phyloP scores from a whole-genome alignment of 1,284 basidiomycete genomes.

The Malassezia equina region DNA sequence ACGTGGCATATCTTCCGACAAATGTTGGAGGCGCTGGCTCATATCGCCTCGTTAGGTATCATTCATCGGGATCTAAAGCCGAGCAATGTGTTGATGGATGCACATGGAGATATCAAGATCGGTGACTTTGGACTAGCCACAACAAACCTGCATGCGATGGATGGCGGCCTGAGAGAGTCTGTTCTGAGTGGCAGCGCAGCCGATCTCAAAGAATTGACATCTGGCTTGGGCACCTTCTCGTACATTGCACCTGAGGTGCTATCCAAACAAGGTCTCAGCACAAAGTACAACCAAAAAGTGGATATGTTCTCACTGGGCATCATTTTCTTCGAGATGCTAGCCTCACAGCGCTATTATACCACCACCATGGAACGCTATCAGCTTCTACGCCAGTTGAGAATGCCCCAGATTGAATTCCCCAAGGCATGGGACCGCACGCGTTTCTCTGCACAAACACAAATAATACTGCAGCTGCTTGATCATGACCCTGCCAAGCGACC shows the following conservation, averaged over 20 bases:
- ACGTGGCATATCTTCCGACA: constrained; percentile 82
- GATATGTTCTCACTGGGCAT: constrained; percentile 89
- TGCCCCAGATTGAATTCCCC: constrained; percentile 66
- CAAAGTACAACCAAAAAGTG: constrained; percentile 65
- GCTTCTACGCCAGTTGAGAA: constrained; percentile 68
- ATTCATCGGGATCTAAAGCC: constrained; percentile 66
- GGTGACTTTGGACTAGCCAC: constrained; percentile 79
- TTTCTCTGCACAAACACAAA: constrained; percentile 54
- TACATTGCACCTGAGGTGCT: constrained; percentile 72
- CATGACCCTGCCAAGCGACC: constrained; percentile 76
- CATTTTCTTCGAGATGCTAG: constrained; percentile 97
- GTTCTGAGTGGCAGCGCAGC: constrained; percentile 58
- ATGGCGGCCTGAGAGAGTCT: constrained; percentile 50
- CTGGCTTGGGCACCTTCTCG: constrained; percentile 72
- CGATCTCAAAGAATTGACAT: constrained; percentile 56
- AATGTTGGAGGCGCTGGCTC: constrained; percentile 73
- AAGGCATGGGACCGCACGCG: constrained; percentile 57
- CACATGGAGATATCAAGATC: constrained; percentile 75
- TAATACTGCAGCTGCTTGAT: constrained; percentile 70
- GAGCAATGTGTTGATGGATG: constrained; percentile 42
- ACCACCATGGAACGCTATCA: constrained; percentile 76
- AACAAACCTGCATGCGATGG: constrained; percentile 37
- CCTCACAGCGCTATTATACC: constrained; percentile 56
- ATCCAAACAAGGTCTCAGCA: constrained; percentile 51
- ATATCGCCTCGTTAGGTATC: constrained; percentile 76